Evolutionary conservation across 768 basidiomycete species (phyloP).

Genomic region (Termitomyces sp.): DNA sequence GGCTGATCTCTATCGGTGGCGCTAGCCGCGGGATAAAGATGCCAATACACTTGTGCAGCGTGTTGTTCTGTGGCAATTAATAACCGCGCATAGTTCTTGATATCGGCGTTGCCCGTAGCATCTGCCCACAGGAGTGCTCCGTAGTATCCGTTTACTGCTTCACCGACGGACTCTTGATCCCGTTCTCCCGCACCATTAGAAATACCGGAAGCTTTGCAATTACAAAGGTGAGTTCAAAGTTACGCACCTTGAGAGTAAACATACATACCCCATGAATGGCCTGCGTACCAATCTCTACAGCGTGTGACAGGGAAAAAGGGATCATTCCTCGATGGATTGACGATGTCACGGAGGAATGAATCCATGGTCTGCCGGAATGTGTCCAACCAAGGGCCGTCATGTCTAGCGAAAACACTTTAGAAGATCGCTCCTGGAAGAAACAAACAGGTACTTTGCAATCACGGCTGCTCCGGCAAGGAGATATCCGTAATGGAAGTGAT

Average conservation of each 20-base stretch:
- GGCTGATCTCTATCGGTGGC: slow-evolving; percentile 26
- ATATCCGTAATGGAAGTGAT: slow-evolving; percentile 31
- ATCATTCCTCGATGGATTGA: slow-evolving; percentile 25
- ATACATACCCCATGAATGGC: slow-evolving; percentile 28
- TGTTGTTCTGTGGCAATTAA: slow-evolving; percentile 28
- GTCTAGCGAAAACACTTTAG: slow-evolving; percentile 8
- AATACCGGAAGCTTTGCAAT: slow-evolving; percentile 25
- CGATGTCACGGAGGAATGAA: slow-evolving; percentile 26
- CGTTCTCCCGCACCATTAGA: slow-evolving; percentile 26
- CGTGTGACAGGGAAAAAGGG: slow-evolving; percentile 25
- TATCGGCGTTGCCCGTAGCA: slow-evolving; percentile 22
- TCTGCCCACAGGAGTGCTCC: slow-evolving; percentile 27
- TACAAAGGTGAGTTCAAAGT: not conserved
- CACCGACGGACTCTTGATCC: slow-evolving; percentile 27
- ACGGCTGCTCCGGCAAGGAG: slow-evolving; percentile 25
- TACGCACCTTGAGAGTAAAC: not conserved
- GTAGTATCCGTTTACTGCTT: slow-evolving; percentile 30
- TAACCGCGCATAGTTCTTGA: slow-evolving; percentile 26
- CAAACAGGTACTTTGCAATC: slow-evolving; percentile 21
- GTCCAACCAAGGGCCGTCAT: slow-evolving; percentile 21
- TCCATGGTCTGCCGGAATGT: slow-evolving; percentile 20
- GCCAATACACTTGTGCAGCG: slow-evolving; percentile 29
- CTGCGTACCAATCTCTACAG: slow-evolving; percentile 29
- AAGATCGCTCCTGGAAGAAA: not conserved
- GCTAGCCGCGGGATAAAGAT: slow-evolving; percentile 25